Evolutionary conservation across 108 stramenopile species (phyloP), one percentile per base, ranked within the genome.

Genomic region (Chaetoceros muelleri): DNA sequence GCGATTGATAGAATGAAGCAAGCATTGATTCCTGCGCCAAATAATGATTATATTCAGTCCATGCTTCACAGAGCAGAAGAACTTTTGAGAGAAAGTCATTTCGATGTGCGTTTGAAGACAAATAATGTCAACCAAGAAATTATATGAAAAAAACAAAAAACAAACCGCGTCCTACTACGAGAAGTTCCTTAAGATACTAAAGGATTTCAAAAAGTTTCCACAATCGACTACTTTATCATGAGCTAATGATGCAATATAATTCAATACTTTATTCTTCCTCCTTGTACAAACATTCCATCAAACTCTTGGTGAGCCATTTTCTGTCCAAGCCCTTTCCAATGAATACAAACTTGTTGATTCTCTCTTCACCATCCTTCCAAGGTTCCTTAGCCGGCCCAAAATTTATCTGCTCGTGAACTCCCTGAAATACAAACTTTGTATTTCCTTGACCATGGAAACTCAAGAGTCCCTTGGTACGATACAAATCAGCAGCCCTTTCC

Each of bases 361-460:
- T 71, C 28, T 62, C 62, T 63, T 94, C 95, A 0, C 60, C 87
- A 23, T 74, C 74, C 30, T 62, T 70, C 93, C 93, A 96, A 45
- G 87, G 83, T 28, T 87, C 83, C 52, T 85, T 64, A 28, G 89
- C 83, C 27, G 95, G 95, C 46, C 95, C 95, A 72, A 96, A 96
- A 70, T 95, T 87, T 64, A 92, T 96, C 70, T 96, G 95, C 62
- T 96, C 95, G 71, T 96, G 95, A 3, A 96, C 95, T 26, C 95
- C 95, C 70, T 96, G 95, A 65, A 96, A 96, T 8, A 96, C 95
- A 74, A 96, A 96, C 65, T 95, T 94, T 20, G 84, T 79, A 70
- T 93, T 75, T 13, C 93, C 95, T 61, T 96, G 93, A 20, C 93
- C 93, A 67, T 92, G 93, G 61, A 96, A 96, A 53, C 74, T 72